Percentiles rank a stretch among this genome's conserved stretches.
Evolutionary conservation across 352 stramenopile species (phyloP).

Genomic region (Phytopythium oedochilum): DNA sequence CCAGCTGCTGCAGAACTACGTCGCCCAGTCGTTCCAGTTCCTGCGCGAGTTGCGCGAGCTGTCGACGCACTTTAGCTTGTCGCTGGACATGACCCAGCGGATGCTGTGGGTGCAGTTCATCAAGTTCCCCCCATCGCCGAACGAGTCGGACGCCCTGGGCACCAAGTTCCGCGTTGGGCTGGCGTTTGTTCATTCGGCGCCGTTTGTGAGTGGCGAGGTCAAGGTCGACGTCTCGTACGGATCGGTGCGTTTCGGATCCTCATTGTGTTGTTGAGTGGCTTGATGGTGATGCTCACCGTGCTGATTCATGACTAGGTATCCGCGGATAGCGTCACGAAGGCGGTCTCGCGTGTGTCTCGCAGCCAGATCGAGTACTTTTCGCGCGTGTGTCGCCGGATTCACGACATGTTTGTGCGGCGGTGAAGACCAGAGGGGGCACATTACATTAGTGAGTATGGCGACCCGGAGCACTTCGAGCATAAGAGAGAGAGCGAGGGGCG

Average conservation of each 20-base stretch:
- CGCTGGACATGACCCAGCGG: conserved; percentile 33
- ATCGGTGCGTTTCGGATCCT: conserved; percentile 37
- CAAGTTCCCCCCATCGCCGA: conserved; percentile 37
- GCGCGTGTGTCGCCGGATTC: conserved; percentile 41
- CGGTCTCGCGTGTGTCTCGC: conserved; percentile 39
- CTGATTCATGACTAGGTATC: conserved; percentile 29
- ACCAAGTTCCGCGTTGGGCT: conserved; percentile 55
- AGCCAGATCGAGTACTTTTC: conserved; percentile 47
- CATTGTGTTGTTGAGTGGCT: not conserved
- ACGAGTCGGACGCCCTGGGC: conserved; percentile 9
- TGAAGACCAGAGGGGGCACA: no score
- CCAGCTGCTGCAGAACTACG: conserved; percentile 41
- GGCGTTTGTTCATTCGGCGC: conserved; percentile 38
- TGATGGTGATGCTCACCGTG: not conserved
- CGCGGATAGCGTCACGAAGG: conserved; percentile 30
- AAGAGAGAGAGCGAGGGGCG: conserved; percentile 1
- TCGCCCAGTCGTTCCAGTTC: conserved; percentile 50
- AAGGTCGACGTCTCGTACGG: conserved; percentile 37
- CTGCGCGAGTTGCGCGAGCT: conserved; percentile 53
- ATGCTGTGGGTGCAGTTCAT: conserved; percentile 65
- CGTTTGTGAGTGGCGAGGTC: conserved; percentile 45
- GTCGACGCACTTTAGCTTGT: conserved; percentile 46
- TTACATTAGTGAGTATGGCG: not conserved
- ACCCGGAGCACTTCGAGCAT: not conserved
- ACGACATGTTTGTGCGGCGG: conserved; percentile 33